Evolutionary conservation across 495 filamentous ascomycete species (phyloP).

Genomic region (Neurospora terricola): DNA sequence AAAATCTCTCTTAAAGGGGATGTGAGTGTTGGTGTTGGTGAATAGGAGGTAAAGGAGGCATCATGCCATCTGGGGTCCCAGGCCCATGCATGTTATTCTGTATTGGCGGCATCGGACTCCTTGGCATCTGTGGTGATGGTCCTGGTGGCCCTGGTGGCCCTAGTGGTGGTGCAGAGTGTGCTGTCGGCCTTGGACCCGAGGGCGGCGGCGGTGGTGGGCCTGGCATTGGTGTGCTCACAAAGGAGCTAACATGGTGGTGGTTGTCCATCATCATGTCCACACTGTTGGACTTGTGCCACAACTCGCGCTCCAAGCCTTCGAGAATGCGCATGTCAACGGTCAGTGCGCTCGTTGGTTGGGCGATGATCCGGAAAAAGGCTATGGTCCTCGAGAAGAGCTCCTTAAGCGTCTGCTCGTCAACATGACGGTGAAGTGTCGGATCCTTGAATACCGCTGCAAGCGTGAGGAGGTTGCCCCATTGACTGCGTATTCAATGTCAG

Average conservation of each 20-base stretch:
- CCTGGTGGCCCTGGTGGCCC: not conserved
- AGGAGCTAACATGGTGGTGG: not conserved
- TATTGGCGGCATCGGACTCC: not conserved
- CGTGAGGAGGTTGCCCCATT: slow-evolving; percentile 94
- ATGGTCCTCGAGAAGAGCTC: slow-evolving; percentile 56
- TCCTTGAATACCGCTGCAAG: slow-evolving; percentile 67
- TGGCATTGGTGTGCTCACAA: not conserved
- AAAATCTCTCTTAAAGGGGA: not conserved
- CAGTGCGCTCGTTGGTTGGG: slow-evolving; percentile 57
- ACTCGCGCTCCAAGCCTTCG: slow-evolving; percentile 46
- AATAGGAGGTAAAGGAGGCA: slow-evolving; percentile 10
- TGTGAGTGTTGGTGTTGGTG: slow-evolving; percentile 7
- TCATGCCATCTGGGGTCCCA: slow-evolving; percentile 3
- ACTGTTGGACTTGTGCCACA: slow-evolving; percentile 17
- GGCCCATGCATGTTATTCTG: not conserved
- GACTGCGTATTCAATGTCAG: slow-evolving; percentile 39
- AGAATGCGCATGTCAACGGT: slow-evolving; percentile 58
- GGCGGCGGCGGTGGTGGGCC: not conserved
- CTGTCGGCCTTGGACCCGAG: not conserved
- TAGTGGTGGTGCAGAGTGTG: not conserved
- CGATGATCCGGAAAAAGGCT: slow-evolving; percentile 50
- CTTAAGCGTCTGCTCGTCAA: slow-evolving; percentile 41
- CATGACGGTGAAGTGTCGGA: slow-evolving; percentile 40
- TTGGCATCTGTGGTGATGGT: not conserved
- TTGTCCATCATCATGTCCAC: slow-evolving; percentile 9